phyloP scores from a whole-genome alignment of 2,329 filamentous ascomycete species.

The Teratosphaeria epicoccoides region DNA sequence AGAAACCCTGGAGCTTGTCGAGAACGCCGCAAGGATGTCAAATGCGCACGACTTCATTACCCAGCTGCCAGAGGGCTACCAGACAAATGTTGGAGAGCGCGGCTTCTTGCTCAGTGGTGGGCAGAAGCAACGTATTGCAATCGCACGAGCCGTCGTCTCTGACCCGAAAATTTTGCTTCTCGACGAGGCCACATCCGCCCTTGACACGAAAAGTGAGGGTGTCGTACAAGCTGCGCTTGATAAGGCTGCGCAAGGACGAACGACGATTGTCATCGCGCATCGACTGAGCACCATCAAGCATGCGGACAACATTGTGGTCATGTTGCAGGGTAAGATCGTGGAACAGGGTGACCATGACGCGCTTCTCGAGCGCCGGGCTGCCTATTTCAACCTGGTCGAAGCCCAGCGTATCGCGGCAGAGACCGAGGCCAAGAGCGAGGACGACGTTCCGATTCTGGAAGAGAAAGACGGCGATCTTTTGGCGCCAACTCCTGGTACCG shows the following conservation, averaged over 20 bases:
- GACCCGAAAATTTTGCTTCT: conserved; percentile 86
- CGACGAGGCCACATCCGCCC: conserved; percentile 86
- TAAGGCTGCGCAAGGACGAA: conserved; percentile 71
- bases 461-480: conserved; percentile 20
- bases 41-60: conserved; percentile 91
- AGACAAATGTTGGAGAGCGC: conserved; percentile 90
- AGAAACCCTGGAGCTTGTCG: conserved; percentile 58
- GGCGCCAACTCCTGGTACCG: conserved; percentile 15
- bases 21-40: conserved; percentile 75
- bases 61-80: conserved; percentile 72
- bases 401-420: conserved; percentile 69
- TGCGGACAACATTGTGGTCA: conserved; percentile 92
- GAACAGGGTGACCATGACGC: conserved; percentile 85
- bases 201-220: conserved; percentile 91
- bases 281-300: conserved; percentile 87
- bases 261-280: conserved; percentile 93
- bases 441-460: conserved; percentile 17
- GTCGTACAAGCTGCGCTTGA: conserved; percentile 90
- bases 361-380: conserved; percentile 57
- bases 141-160: conserved; percentile 79
- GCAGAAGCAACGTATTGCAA: conserved; percentile 82
- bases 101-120: conserved; percentile 88
- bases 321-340: conserved; percentile 72
- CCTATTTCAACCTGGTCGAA: conserved; percentile 77
- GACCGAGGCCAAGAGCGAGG: conserved; percentile 46